These are phyloP conservation scores for Taphrina confusa DNA, from an alignment of 1,139 yeast species.

Conservation along the genomic window DNA sequence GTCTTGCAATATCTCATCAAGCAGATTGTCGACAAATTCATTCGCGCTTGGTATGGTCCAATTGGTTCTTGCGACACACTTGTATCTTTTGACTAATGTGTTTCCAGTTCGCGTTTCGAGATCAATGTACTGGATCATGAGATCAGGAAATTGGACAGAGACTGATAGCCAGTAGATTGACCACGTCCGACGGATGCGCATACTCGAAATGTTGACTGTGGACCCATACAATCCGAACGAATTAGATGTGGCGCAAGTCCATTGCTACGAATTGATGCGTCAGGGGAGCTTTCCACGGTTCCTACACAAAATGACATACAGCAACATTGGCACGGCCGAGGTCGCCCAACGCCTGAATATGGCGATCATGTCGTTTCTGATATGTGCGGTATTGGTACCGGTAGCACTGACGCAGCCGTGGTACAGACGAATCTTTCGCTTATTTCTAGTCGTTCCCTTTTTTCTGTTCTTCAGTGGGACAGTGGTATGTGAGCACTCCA, in stretches of 20 bases:
- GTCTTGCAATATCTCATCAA: background rate
- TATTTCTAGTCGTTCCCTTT: background rate
- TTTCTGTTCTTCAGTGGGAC: background rate
- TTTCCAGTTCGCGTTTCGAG: background rate
- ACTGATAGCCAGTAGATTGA: constrained; percentile 5
- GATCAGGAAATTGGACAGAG: too few relatives aligned
- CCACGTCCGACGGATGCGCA: background rate
- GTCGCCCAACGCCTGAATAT: background rate
- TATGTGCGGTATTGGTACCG: background rate
- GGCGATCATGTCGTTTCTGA: background rate
- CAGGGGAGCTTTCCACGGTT: constrained; percentile 3
- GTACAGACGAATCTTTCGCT: background rate
- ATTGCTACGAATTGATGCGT: constrained; percentile 7
- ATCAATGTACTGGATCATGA: too few relatives aligned
- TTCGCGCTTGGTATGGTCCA: background rate
- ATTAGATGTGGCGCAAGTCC: constrained; percentile 3
- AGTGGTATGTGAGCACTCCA: background rate
- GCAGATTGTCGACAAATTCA: constrained; percentile 4
- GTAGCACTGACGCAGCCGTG: constrained; percentile 14
- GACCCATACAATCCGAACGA: background rate
- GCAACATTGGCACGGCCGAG: constrained; percentile 10
- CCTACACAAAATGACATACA: constrained; percentile 12
- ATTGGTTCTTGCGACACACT: background rate
- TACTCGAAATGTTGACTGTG: background rate
- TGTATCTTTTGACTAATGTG: too few relatives aligned